A percentile compares a stretch with the other conserved stretches of the same genome.
phyloP scores from a whole-genome alignment of 116 monocot species.

The Trichopus zeylanicus region DNA sequence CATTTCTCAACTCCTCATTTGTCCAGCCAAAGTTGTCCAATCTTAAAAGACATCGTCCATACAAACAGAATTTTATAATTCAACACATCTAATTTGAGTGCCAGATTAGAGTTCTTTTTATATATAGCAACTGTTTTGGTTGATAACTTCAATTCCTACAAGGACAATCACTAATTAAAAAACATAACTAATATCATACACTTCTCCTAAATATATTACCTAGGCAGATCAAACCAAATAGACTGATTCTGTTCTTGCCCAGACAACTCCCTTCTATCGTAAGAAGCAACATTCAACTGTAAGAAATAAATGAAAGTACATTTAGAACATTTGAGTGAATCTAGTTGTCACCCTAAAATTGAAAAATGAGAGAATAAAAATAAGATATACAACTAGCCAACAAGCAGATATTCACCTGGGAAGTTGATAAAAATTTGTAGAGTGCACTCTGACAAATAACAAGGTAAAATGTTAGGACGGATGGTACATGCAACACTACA shows the following conservation, averaged over 20 bases:
- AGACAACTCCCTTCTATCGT: conserved; percentile 24
- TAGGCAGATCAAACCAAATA: conserved; percentile 7
- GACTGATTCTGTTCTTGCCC: conserved; percentile 17
- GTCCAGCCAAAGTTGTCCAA: conserved; percentile 24
- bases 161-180: too few relatives aligned
- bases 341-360: too few relatives aligned
- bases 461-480: conserved; percentile 10
- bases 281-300: conserved; percentile 21
- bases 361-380: too few relatives aligned
- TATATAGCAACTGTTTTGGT: too few relatives aligned
- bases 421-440: conserved; percentile 45
- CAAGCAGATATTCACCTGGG: conserved; percentile 32
- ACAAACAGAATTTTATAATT: too few relatives aligned
- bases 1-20: conserved; percentile 36
- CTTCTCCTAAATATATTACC: too few relatives aligned
- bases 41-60: conserved; percentile 15
- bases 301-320: conserved; percentile 8
- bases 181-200: too few relatives aligned
- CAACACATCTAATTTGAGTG: too few relatives aligned
- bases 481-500: too few relatives aligned
- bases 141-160: too few relatives aligned
- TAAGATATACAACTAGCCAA: conserved; percentile 6
- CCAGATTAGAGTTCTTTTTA: too few relatives aligned
- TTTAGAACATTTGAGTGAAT: too few relatives aligned
- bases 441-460: conserved; percentile 50